A percentile compares a stretch with the other conserved stretches of the same genome.
Evolutionary conservation across 768 basidiomycete genomes (phyloP).

Genomic region (Tulasnella sp.): DNA sequence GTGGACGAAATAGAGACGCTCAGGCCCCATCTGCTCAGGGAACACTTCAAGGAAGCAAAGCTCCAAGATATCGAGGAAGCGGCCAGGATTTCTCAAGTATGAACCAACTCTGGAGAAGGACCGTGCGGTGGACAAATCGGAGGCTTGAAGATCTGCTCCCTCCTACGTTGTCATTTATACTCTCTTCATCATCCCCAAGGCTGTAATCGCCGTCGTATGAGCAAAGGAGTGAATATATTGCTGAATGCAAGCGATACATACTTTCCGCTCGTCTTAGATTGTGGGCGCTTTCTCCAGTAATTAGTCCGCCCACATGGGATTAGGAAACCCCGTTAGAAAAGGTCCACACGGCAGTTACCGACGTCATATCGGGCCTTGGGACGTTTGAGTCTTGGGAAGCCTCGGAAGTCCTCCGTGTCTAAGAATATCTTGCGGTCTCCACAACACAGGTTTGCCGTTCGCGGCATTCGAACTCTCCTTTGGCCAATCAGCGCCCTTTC

Average conservation of each 20-base stretch:
- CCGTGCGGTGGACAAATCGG: neutral
- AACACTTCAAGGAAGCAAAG: neutral
- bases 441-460: neutral
- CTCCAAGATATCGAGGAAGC: slow-evolving; percentile 8
- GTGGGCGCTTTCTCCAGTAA: neutral
- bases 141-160: neutral
- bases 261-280: neutral
- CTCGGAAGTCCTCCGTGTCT: neutral
- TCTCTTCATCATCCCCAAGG: neutral
- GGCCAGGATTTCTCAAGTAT: neutral
- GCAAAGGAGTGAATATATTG: neutral
- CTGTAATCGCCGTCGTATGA: neutral
- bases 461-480: neutral
- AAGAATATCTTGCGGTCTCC: neutral
- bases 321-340: neutral
- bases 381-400: neutral
- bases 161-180: too few species aligned
- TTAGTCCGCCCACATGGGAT: neutral
- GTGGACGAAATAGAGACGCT: slow-evolving; percentile 25
- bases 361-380: neutral
- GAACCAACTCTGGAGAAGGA: slow-evolving; percentile 9
- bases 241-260: neutral
- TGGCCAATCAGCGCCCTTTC: neutral
- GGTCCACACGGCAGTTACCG: neutral
- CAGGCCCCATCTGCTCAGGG: neutral